Percentiles rank a stretch among this genome's conserved stretches.
Conservation (phyloP, 148 eudicot species). For the Silene latifolia region DNA sequence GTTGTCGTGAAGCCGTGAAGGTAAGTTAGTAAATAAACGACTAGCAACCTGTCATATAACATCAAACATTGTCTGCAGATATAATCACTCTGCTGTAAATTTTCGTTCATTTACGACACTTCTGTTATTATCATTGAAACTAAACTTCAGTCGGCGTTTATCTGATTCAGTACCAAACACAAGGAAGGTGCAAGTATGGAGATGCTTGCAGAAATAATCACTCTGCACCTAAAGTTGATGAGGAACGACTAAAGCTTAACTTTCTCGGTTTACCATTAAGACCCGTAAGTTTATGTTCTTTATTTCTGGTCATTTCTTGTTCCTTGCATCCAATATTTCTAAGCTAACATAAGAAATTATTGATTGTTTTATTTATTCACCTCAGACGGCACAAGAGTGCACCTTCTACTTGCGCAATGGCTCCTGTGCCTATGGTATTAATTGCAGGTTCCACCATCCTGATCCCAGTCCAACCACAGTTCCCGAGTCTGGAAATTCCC, state of each 20-base stretch:
- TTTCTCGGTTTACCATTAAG: conserved; percentile 55
- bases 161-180: conserved; percentile 43
- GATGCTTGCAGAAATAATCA: conserved; percentile 57
- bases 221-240: conserved; percentile 24
- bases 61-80: not conserved
- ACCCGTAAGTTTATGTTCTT: conserved; percentile 27
- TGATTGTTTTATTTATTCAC: conserved; percentile 6
- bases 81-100: not conserved
- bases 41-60: no score
- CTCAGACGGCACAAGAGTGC: conserved; percentile 58
- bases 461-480: conserved; percentile 37
- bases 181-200: conserved; percentile 72
- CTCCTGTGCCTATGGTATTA: conserved; percentile 54
- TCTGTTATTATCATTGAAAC: conserved; percentile 4
- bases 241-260: conserved; percentile 32
- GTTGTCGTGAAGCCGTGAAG: no score
- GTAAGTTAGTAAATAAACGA: no score
- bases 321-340: not conserved
- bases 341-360: not conserved
- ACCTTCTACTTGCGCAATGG: conserved; percentile 63
- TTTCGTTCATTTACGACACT: not conserved
- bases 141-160: not conserved
- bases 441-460: conserved; percentile 60
- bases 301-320: not conserved
- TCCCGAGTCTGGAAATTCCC: conserved; percentile 26